Evolutionary conservation across 805 yeast genomes (phyloP).

Genomic region (Ogataea pilisensis): DNA sequence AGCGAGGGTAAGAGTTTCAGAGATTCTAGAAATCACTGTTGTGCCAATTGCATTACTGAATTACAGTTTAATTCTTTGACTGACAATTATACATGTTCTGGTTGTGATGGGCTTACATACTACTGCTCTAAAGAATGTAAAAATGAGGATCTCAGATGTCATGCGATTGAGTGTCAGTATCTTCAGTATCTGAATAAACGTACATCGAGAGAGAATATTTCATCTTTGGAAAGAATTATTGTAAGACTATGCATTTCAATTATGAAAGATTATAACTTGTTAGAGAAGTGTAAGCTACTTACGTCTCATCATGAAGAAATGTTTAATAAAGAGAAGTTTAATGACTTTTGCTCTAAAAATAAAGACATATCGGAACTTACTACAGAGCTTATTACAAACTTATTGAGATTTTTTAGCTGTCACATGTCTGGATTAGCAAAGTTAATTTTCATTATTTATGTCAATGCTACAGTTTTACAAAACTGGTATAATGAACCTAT

Average conservation of each 20-base stretch:
- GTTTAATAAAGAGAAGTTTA: not conserved
- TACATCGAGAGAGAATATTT: constrained; percentile 4
- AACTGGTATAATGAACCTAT: constrained; percentile 26
- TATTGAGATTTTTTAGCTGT: not conserved
- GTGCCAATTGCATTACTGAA: constrained; percentile 14
- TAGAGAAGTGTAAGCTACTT: constrained; percentile 15
- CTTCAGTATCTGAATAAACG: constrained; percentile 1
- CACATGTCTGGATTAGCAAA: constrained; percentile 16
- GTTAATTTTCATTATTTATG: constrained; percentile 19
- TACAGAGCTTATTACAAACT: not conserved
- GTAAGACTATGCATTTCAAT: constrained; percentile 8
- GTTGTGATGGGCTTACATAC: constrained; percentile 9
- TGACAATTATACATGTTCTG: constrained; percentile 1
- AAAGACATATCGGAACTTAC: not conserved
- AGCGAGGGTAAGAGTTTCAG: constrained; percentile 3
- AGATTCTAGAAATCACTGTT: not conserved
- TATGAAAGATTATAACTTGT: constrained; percentile 2
- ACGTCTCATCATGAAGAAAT: constrained; percentile 20
- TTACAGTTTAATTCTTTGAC: too few species aligned
- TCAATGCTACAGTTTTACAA: constrained; percentile 29
- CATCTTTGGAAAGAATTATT: constrained; percentile 12
- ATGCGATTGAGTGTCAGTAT: constrained; percentile 15
- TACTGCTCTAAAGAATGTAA: constrained; percentile 17
- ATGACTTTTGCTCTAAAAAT: not conserved
- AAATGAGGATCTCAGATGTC: constrained; percentile 9